Percentiles rank a stretch among this genome's conserved stretches.
Evolutionary conservation across 805 yeast genomes (phyloP).

Genomic region (Candida odintsovae): DNA sequence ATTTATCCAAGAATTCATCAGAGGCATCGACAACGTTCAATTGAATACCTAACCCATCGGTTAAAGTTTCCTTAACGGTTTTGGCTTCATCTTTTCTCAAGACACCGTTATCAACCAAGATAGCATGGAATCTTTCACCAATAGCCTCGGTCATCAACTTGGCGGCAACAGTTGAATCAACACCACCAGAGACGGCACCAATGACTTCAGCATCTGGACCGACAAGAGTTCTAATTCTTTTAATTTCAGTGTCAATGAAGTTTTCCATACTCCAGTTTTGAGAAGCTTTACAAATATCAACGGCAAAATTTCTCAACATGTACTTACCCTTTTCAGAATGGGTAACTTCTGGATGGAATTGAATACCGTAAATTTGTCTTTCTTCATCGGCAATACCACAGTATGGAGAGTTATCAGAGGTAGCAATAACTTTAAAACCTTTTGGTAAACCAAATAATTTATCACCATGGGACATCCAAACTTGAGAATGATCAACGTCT

Average conservation of each 20-base stretch:
- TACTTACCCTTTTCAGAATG: slow-evolving; percentile 90
- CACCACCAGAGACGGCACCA: slow-evolving; percentile 99
- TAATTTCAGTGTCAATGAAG: slow-evolving; percentile 94
- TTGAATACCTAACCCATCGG: slow-evolving; percentile 91
- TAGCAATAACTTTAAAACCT: slow-evolving; percentile 85
- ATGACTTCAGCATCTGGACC: slow-evolving; percentile 98
- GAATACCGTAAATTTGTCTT: slow-evolving; percentile 84
- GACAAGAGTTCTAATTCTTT: slow-evolving; percentile 82
- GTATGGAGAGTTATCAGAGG: slow-evolving; percentile 90
- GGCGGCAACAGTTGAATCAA: slow-evolving; percentile 98
- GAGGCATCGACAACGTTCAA: slow-evolving; percentile 92
- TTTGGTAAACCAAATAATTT: slow-evolving; percentile 86
- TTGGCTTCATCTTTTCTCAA: slow-evolving; percentile 92
- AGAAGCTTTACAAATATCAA: slow-evolving; percentile 76
- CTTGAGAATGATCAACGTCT: slow-evolving; percentile 90
- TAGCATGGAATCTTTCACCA: slow-evolving; percentile 98
- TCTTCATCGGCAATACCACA: slow-evolving; percentile 83
- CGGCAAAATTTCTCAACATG: slow-evolving; percentile 87
- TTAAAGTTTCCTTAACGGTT: slow-evolving; percentile 80
- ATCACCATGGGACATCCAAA: slow-evolving; percentile 99
- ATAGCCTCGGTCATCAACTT: slow-evolving; percentile 97
- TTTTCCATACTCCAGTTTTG: slow-evolving; percentile 98
- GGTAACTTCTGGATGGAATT: slow-evolving; percentile 98
- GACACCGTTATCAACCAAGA: slow-evolving; percentile 96
- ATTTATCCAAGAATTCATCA: slow-evolving; percentile 78